These are phyloP conservation scores for Ilyonectria destructans DNA, from an alignment of 2,329 filamentous ascomycete genomes.

Conservation along the genomic window DNA sequence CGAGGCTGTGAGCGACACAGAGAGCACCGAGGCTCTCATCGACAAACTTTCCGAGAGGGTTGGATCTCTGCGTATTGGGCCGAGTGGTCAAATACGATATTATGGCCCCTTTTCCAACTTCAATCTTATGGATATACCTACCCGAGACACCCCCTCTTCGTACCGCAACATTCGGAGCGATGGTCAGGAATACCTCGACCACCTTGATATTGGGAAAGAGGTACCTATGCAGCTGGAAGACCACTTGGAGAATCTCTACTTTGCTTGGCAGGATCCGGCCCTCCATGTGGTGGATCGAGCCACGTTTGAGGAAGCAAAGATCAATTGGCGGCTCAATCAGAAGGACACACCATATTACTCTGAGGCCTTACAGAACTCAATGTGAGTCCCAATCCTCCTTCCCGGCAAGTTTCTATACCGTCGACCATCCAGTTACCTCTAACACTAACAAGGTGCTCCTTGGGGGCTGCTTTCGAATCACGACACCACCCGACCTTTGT, in stretches of 20 bases:
- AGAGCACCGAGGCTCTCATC: conserved; percentile 45
- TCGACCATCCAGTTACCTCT: not conserved
- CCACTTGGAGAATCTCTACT: conserved; percentile 41
- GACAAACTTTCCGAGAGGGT: conserved; percentile 48
- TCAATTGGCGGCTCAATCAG: conserved; percentile 34
- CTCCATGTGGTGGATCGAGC: conserved; percentile 46
- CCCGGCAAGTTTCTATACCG: too few species aligned
- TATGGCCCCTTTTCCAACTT: conserved; percentile 51
- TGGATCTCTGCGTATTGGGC: conserved; percentile 45
- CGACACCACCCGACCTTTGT: conserved; percentile 59
- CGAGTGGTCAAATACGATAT: conserved; percentile 44
- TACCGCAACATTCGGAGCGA: conserved; percentile 47
- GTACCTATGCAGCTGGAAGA: conserved; percentile 36
- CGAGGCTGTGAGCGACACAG: conserved; percentile 36
- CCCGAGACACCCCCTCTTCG: conserved; percentile 41
- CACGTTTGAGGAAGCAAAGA: conserved; percentile 39
- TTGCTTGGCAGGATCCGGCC: conserved; percentile 42
- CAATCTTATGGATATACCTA: conserved; percentile 46
- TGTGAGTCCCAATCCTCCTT: conserved; percentile 35
- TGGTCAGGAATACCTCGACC: conserved; percentile 47
- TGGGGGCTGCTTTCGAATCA: conserved; percentile 60
- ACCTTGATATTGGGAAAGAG: conserved; percentile 39
- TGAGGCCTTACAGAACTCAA: conserved; percentile 48
- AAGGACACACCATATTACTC: conserved; percentile 50
- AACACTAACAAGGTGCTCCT: conserved; percentile 53